phyloP scores from a whole-genome alignment of 176 grass and related monocot species.

The Carex cristatella region DNA sequence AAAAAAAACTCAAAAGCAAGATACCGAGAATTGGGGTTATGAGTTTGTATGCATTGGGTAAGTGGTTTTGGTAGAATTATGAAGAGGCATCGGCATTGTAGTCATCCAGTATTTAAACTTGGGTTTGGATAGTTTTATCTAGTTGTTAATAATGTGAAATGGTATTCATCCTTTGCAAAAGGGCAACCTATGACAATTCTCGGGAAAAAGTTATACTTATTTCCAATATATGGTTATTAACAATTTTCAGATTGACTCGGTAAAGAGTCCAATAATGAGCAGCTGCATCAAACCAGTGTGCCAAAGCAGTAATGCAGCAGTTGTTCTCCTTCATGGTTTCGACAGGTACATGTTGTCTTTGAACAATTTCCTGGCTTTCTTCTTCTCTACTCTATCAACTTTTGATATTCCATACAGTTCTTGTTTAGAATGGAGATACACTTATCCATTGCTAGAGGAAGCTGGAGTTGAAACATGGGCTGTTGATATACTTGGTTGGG shows the following conservation, averaged over 20 bases:
- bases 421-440: slow-evolving; percentile 98
- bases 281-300: slow-evolving; percentile 82
- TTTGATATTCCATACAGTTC: slow-evolving; percentile 54
- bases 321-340: slow-evolving; percentile 90
- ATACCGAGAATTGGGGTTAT: no score
- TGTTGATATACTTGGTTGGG: slow-evolving; percentile 97
- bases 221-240: not conserved
- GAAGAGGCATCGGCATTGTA: no score
- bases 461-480: slow-evolving; percentile 87
- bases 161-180: no score
- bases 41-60: no score
- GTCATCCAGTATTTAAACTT: no score
- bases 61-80: no score
- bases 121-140: no score
- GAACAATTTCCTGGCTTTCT: not conserved
- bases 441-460: slow-evolving; percentile 76
- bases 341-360: slow-evolving; percentile 51
- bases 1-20: not conserved
- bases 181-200: no score
- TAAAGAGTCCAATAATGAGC: slow-evolving; percentile 47
- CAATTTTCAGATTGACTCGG: slow-evolving; percentile 49
- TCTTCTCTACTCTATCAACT: not conserved
- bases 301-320: slow-evolving; percentile 33
- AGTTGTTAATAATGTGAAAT: no score
- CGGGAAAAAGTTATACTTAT: no score